Evolutionary conservation across 78 protist species (phyloP).

Genomic region (Isochrysis galbana): DNA sequence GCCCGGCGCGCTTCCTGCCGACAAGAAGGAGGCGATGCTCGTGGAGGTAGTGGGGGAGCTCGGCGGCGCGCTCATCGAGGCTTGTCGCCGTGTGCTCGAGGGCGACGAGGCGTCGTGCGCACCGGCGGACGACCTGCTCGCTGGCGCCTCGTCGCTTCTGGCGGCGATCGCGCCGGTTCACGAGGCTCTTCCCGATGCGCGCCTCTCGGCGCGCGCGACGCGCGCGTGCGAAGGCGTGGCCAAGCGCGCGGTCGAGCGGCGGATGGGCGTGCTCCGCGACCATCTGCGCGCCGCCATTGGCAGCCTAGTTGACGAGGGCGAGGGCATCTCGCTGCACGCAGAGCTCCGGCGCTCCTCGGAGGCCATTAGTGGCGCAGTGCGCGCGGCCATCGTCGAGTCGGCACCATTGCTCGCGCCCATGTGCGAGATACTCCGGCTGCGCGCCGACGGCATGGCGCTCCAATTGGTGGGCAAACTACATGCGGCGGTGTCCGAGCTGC

Average conservation of each 20-base stretch:
- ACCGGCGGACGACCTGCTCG: not conserved
- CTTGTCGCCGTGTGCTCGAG: not conserved
- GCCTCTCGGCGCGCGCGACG: not conserved
- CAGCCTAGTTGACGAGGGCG: not conserved
- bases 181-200: not conserved
- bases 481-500: not conserved
- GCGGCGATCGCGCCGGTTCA: not conserved
- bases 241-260: not conserved
- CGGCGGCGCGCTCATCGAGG: not conserved
- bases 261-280: not conserved
- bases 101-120: not conserved
- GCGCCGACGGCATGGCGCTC: not conserved
- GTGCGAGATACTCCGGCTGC: not conserved
- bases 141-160: not conserved
- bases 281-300: not conserved
- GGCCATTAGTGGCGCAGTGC: not conserved
- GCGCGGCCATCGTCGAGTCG: not conserved
- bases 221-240: not conserved
- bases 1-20: not conserved
- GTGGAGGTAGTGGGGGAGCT: not conserved
- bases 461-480: not conserved
- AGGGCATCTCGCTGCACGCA: not conserved
- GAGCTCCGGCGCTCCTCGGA: not conserved
- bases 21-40: not conserved
- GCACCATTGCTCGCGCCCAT: not conserved